Percentiles rank a stretch among this genome's conserved stretches.
These are phyloP conservation scores for Pestalotiopsis sp. DNA, from an alignment of 2,329 filamentous ascomycete genomes.

Conservation along the genomic window DNA sequence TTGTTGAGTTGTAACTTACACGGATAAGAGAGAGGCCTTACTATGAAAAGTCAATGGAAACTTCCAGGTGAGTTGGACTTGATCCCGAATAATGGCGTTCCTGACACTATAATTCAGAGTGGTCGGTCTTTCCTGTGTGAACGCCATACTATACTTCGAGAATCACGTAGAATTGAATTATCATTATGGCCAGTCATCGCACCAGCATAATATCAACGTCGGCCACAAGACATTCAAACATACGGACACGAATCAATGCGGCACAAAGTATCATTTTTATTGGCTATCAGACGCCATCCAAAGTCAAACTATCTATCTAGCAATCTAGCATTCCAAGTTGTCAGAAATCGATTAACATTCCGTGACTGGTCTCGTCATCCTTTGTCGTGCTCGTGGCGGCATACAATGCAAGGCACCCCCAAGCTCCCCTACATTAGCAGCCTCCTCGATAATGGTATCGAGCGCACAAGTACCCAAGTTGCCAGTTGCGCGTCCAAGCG, in stretches of 20 bases:
- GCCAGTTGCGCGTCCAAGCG: background rate
- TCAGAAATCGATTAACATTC: conserved; percentile 6
- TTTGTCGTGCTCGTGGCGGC: background rate
- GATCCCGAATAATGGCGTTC: too few relatives aligned
- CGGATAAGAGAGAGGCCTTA: too few relatives aligned
- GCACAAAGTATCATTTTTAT: background rate
- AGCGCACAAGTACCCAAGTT: background rate
- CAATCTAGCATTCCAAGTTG: background rate
- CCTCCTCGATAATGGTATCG: background rate
- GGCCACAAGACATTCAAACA: background rate
- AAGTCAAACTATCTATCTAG: conserved; percentile 8
- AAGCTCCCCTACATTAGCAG: background rate
- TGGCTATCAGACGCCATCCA: background rate
- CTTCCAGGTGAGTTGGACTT: too few relatives aligned
- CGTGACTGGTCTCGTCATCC: background rate
- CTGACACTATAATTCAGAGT: too few relatives aligned
- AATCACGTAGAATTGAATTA: too few relatives aligned
- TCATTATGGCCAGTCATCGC: background rate
- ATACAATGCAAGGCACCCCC: background rate
- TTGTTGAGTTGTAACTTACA: too few relatives aligned
- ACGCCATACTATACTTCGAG: too few relatives aligned
- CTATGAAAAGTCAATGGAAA: too few relatives aligned
- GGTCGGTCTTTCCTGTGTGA: too few relatives aligned
- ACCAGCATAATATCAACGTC: background rate
- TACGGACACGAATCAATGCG: background rate